A percentile compares a stretch with the other conserved stretches of the same genome.
These are phyloP conservation scores for Aspergillus neotritici DNA, from an alignment of 2,329 filamentous ascomycete species.

Conservation along the genomic window DNA sequence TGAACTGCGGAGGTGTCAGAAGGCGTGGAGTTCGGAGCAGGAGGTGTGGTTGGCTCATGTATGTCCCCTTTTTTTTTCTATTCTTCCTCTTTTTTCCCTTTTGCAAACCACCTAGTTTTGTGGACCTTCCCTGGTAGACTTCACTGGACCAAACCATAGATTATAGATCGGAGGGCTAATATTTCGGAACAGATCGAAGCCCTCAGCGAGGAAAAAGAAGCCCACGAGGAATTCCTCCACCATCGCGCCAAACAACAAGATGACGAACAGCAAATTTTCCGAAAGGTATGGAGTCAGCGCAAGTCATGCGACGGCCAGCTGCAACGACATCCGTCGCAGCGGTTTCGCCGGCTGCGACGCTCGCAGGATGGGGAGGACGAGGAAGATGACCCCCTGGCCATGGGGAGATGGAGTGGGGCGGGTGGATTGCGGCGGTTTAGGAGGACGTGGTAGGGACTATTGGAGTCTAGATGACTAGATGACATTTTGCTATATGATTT, in stretches of 20 bases:
- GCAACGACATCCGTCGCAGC: background rate
- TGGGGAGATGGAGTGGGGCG: background rate
- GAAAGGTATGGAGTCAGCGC: conserved; percentile 28
- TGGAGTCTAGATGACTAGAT: too few relatives aligned
- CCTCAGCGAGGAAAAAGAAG: conserved; percentile 30
- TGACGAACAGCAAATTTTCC: conserved; percentile 31
- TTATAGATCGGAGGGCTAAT: background rate
- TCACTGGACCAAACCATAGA: too few relatives aligned
- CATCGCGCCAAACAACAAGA: conserved; percentile 28
- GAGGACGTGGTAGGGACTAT: background rate
- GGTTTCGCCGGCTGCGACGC: background rate
- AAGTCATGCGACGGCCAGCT: conserved; percentile 16
- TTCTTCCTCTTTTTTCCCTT: background rate
- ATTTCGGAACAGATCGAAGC: conserved; percentile 21
- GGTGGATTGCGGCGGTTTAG: conserved; percentile 8
- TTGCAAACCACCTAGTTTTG: background rate
- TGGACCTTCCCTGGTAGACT: background rate
- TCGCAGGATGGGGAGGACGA: too few relatives aligned
- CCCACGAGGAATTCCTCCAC: conserved; percentile 27
- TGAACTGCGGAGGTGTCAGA: conserved; percentile 30
- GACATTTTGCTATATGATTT: too few relatives aligned
- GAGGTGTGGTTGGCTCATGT: conserved; percentile 32
- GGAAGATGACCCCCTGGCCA: too few relatives aligned
- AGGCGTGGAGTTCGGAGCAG: conserved; percentile 34
- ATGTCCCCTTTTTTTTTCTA: conserved; percentile 12